Percentiles rank a stretch among this genome's conserved stretches.
Conservation (phyloP, 1,284 basidiomycete species). For the Hemileia vastatrix region DNA sequence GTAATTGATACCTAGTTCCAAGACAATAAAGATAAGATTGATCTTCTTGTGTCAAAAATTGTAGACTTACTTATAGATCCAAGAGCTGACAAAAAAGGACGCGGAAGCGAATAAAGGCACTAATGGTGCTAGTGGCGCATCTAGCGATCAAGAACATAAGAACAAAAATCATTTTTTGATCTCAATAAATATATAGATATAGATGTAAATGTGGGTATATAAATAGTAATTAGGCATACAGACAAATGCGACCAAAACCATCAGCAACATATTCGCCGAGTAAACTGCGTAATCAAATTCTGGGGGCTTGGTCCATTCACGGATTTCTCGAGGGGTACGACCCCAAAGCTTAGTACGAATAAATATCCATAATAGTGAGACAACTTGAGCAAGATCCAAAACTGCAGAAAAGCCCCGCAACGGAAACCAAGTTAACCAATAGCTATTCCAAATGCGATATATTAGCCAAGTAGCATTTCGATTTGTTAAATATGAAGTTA, state of each 20-base stretch:
- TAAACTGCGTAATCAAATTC: slow-evolving; percentile 84
- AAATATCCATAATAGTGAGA: slow-evolving; percentile 77
- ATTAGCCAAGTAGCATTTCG: slow-evolving; percentile 29
- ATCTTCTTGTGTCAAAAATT: no score
- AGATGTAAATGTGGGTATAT: no score
- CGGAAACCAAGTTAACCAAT: slow-evolving; percentile 93
- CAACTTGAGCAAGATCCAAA: slow-evolving; percentile 89
- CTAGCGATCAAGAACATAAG: not conserved
- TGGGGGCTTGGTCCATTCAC: slow-evolving; percentile 91
- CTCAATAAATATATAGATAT: no score
- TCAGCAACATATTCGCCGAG: slow-evolving; percentile 25
- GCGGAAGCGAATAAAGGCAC: slow-evolving; percentile 57
- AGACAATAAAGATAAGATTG: slow-evolving; percentile 32
- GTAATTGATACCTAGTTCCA: slow-evolving; percentile 43
- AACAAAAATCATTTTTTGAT: no score
- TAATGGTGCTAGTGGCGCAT: slow-evolving; percentile 80
- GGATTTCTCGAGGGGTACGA: slow-evolving; percentile 89
- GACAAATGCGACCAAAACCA: slow-evolving; percentile 23
- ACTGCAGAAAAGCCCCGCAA: slow-evolving; percentile 84
- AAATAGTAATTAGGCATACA: no score
- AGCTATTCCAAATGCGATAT: slow-evolving; percentile 71
- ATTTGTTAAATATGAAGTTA: slow-evolving; percentile 41
- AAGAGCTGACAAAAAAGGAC: slow-evolving; percentile 60
- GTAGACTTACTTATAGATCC: slow-evolving; percentile 24
- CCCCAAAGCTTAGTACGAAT: slow-evolving; percentile 76